A percentile compares a stretch with the other conserved stretches of the same genome.
These are phyloP conservation scores for Kwoniella sp. DNA, from an alignment of 768 basidiomycete genomes.

Conservation along the genomic window DNA sequence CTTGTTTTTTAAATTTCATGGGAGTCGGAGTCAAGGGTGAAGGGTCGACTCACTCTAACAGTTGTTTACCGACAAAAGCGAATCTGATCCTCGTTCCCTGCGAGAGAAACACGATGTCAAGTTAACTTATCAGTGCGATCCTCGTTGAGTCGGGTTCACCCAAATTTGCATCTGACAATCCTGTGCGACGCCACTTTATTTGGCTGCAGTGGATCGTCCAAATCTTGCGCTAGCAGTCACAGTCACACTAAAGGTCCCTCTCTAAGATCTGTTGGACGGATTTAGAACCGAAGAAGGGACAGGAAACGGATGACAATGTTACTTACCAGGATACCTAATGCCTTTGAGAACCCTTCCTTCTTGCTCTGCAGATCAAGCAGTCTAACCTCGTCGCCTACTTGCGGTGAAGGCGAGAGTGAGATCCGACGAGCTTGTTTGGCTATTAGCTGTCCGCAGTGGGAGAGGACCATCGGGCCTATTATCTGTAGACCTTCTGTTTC, in stretches of 20 bases:
- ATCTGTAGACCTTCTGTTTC: constrained; percentile 7
- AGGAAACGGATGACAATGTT: background rate
- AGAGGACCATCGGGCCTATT: background rate
- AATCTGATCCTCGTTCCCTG: constrained; percentile 16
- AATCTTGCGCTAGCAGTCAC: too few relatives aligned
- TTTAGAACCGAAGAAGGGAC: too few relatives aligned
- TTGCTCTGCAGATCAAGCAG: background rate
- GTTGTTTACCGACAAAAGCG: constrained; percentile 1
- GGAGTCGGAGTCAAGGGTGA: too few relatives aligned
- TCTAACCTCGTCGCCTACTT: background rate
- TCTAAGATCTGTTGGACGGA: too few relatives aligned
- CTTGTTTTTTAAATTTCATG: too few relatives aligned
- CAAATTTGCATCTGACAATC: too few relatives aligned
- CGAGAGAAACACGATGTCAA: background rate
- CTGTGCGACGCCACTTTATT: too few relatives aligned
- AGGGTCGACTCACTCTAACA: constrained; percentile 12
- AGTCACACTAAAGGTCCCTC: too few relatives aligned
- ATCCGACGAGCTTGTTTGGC: constrained; percentile 3
- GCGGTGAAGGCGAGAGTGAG: background rate
- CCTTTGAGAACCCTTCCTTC: constrained; percentile 5
- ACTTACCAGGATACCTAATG: constrained; percentile 13
- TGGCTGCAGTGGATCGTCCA: too few relatives aligned
- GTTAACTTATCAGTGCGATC: too few relatives aligned
- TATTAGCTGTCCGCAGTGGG: constrained; percentile 1
- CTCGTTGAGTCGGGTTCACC: too few relatives aligned